phyloP scores from a whole-genome alignment of 1,284 basidiomycete species.

The Ceraceosorus guamensis region DNA sequence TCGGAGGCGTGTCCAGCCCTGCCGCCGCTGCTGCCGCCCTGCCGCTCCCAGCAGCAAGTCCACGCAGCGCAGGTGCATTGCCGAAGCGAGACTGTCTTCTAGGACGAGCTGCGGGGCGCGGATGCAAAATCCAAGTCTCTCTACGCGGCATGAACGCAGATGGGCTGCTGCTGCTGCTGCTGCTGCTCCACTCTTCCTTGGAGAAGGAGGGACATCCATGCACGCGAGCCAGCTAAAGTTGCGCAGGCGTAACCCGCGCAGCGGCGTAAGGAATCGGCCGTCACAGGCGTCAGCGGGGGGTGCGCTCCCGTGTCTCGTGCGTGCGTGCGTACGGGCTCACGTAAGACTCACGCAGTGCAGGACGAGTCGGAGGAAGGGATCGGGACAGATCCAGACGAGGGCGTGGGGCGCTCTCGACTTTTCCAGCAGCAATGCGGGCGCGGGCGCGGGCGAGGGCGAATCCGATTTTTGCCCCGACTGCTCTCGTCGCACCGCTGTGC shows the following conservation, averaged over 20 bases:
- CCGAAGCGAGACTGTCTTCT: background rate
- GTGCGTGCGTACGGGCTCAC: no score
- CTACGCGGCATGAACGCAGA: background rate
- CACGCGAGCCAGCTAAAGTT: background rate
- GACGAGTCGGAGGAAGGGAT: background rate
- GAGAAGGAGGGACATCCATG: background rate
- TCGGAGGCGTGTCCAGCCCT: conserved; percentile 4
- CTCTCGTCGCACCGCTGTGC: background rate
- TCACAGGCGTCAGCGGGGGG: no score
- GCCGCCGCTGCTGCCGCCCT: background rate
- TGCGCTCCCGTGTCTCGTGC: no score
- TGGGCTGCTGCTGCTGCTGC: background rate
- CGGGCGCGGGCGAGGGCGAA: no score
- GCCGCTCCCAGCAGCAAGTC: no score
- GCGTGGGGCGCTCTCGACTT: background rate
- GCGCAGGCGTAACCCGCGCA: background rate
- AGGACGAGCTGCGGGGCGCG: no score
- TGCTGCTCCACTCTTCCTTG: no score
- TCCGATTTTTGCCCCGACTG: no score
- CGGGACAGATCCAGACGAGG: background rate
- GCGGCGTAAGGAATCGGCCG: background rate
- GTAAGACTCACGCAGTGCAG: background rate
- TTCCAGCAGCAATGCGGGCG: background rate
- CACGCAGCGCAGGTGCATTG: no score
- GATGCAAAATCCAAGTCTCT: background rate